Percentiles rank a stretch among this genome's conserved stretches.
Evolutionary conservation across 148 eudicot genomes (phyloP).

Genomic region (Limonium bicolor): DNA sequence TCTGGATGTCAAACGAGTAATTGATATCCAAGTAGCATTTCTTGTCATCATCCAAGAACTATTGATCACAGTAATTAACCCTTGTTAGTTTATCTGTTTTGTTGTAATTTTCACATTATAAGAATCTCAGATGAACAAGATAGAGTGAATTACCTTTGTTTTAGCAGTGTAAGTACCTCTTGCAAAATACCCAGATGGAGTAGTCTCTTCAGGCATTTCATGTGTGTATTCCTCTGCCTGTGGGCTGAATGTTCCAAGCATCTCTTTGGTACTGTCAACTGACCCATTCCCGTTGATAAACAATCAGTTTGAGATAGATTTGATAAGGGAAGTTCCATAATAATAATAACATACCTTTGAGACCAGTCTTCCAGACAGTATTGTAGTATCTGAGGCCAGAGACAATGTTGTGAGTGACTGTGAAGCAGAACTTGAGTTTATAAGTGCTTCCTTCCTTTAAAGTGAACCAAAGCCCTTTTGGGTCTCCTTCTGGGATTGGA

Average conservation of each 20-base stretch:
- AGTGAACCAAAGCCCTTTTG: conserved; percentile 62
- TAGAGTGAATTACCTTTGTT: conserved; percentile 54
- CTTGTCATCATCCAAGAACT: conserved; percentile 55
- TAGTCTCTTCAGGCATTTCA: conserved; percentile 59
- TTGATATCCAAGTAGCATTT: conserved; percentile 57
- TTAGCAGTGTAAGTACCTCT: conserved; percentile 60
- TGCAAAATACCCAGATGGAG: conserved; percentile 62
- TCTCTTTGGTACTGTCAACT: conserved; percentile 67
- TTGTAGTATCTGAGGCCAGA: conserved; percentile 66
- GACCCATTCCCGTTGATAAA: background rate
- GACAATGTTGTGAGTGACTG: conserved; percentile 63
- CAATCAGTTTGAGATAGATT: no score
- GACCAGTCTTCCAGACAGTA: conserved; percentile 78
- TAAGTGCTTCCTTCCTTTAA: conserved; percentile 80
- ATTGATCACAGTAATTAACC: background rate
- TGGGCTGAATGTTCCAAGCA: conserved; percentile 76
- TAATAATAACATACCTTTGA: conserved; percentile 31
- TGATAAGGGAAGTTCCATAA: no score
- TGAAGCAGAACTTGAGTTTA: conserved; percentile 42
- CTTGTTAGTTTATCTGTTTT: no score
- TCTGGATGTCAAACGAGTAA: conserved; percentile 47
- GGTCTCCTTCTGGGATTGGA: conserved; percentile 40
- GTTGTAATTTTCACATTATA: no score
- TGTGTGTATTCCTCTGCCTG: conserved; percentile 52
- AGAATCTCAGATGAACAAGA: no score